Evolutionary conservation across 805 yeast species (phyloP).

Genomic region (Candida railenensis): DNA sequence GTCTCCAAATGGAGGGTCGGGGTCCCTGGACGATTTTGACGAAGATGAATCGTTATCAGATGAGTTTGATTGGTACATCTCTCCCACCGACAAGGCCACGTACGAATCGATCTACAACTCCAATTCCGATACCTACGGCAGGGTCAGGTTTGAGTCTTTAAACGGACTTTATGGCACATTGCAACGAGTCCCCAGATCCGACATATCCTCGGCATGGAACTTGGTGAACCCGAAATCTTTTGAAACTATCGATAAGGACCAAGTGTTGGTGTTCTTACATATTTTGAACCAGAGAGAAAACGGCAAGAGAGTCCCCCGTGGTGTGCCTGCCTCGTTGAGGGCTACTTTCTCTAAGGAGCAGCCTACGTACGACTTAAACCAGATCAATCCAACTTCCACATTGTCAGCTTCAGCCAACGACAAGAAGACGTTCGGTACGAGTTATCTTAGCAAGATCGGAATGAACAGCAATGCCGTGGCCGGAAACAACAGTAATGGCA

Average conservation of each 20-base stretch:
- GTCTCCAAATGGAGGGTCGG: conserved; percentile 19
- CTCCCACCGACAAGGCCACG: conserved; percentile 77
- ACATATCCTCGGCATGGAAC: conserved; percentile 90
- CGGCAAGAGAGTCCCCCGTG: conserved; percentile 81
- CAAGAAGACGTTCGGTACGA: conserved; percentile 48
- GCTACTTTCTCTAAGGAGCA: conserved; percentile 88
- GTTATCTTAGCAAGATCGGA: conserved; percentile 57
- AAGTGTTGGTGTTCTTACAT: conserved; percentile 84
- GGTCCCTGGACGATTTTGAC: conserved; percentile 53
- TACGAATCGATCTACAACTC: conserved; percentile 78
- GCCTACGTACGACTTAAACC: conserved; percentile 65
- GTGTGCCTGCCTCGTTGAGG: conserved; percentile 90
- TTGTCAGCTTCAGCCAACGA: conserved; percentile 12
- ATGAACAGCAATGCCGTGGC: conserved; percentile 35
- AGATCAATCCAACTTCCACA: conserved; percentile 8
- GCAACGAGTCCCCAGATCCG: conserved; percentile 74
- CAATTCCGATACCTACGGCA: conserved; percentile 75
- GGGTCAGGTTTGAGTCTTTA: conserved; percentile 73
- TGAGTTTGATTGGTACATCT: conserved; percentile 94
- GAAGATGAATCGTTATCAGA: conserved; percentile 60
- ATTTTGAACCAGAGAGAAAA: conserved; percentile 86
- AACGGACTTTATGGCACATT: conserved; percentile 68
- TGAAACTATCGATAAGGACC: conserved; percentile 91
- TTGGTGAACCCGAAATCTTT: conserved; percentile 87
- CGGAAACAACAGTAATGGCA: conserved; percentile 45